These are phyloP conservation scores for Plenodomus lindquistii DNA, from an alignment of 2,329 filamentous ascomycete genomes.

Conservation along the genomic window DNA sequence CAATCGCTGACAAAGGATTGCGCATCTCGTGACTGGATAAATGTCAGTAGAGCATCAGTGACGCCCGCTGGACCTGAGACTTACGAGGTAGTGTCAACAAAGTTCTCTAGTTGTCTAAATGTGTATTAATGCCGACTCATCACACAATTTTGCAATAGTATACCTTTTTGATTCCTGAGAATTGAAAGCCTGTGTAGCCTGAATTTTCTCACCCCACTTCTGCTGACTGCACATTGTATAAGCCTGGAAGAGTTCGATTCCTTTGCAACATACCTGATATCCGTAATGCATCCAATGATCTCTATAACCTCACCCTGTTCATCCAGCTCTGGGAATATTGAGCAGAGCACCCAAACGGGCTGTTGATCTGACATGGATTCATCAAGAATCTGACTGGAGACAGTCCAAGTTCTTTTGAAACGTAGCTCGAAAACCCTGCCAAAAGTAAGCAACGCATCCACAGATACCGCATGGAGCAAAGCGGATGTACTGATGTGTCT, in stretches of 20 bases:
- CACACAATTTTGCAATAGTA: neutral
- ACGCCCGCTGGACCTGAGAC: neutral
- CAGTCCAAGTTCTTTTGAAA: conserved; percentile 42
- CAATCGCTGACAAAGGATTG: conserved; percentile 49
- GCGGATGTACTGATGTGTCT: conserved; percentile 19
- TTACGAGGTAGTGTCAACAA: conserved; percentile 39
- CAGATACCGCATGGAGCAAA: neutral
- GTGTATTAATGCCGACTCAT: neutral
- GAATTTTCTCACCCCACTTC: conserved; percentile 42
- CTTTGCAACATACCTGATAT: conserved; percentile 32
- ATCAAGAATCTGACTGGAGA: conserved; percentile 10
- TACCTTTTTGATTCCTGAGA: conserved; percentile 23
- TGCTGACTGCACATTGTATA: conserved; percentile 21
- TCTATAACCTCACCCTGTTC: conserved; percentile 27
- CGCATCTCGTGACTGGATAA: conserved; percentile 45
- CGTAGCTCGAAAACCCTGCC: conserved; percentile 41
- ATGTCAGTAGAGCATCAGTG: neutral
- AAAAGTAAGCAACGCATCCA: neutral
- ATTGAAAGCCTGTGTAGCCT: conserved; percentile 27
- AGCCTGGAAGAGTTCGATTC: conserved; percentile 24
- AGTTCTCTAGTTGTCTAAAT: conserved; percentile 24
- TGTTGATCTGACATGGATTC: conserved; percentile 15
- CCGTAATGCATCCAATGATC: conserved; percentile 42
- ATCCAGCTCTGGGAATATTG: conserved; percentile 33
- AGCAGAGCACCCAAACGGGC: conserved; percentile 36